Evolutionary conservation across 805 yeast species (phyloP).

Genomic region (Diddensiella santjacobensis): DNA sequence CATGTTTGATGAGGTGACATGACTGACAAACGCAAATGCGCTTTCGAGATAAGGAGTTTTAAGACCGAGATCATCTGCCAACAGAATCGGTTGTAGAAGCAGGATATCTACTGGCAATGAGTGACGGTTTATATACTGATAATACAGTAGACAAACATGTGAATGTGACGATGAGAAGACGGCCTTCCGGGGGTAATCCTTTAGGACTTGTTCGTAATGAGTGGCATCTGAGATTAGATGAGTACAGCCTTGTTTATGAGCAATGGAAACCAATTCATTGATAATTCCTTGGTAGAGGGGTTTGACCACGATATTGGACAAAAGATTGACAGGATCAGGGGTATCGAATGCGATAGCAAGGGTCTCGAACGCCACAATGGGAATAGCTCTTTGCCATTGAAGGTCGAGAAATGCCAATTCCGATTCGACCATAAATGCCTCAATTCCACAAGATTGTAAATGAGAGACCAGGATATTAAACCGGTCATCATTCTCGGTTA

Average conservation of each 20-base stretch:
- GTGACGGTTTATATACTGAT: slow-evolving; percentile 53
- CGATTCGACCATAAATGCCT: slow-evolving; percentile 13
- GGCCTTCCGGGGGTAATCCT: neutral
- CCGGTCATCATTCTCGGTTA: neutral
- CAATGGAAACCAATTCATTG: slow-evolving; percentile 65
- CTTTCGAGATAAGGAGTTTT: slow-evolving; percentile 90
- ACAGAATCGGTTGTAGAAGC: slow-evolving; percentile 76
- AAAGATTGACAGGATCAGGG: slow-evolving; percentile 55
- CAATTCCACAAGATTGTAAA: slow-evolving; percentile 24
- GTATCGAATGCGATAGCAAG: slow-evolving; percentile 70
- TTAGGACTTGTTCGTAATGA: neutral
- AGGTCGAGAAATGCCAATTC: slow-evolving; percentile 27
- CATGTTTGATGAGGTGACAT: slow-evolving; percentile 28
- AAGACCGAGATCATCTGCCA: slow-evolving; percentile 84
- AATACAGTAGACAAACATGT: slow-evolving; percentile 50
- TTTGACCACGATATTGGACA: slow-evolving; percentile 70
- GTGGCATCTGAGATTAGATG: slow-evolving; percentile 53
- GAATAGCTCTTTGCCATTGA: slow-evolving; percentile 84
- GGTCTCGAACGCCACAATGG: slow-evolving; percentile 74
- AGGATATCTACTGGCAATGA: slow-evolving; percentile 69
- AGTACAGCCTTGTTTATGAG: slow-evolving; percentile 46
- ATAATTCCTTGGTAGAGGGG: slow-evolving; percentile 81
- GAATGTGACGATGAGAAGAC: neutral
- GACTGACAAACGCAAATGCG: slow-evolving; percentile 55
- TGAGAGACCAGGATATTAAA: slow-evolving; percentile 12